These are phyloP conservation scores for Daldinia loculata DNA, from an alignment of 495 filamentous ascomycete species.

Conservation along the genomic window DNA sequence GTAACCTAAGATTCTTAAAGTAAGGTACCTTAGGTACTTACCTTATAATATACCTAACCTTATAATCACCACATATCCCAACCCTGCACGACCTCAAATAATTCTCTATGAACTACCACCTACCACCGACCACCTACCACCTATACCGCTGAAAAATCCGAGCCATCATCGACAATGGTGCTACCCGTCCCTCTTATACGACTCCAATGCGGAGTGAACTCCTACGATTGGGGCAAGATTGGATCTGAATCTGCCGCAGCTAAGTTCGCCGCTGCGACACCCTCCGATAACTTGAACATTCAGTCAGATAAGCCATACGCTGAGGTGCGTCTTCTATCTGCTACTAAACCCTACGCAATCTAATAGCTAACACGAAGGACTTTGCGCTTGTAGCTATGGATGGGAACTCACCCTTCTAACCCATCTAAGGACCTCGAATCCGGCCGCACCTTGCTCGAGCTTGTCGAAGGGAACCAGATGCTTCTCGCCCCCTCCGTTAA, in stretches of 20 bases:
- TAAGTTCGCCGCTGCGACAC: conserved; percentile 79
- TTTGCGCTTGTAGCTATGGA: conserved; percentile 78
- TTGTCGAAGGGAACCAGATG: conserved; percentile 87
- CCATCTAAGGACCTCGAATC: conserved; percentile 89
- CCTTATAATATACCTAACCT: no score
- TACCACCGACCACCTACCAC: background rate
- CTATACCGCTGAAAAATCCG: no score
- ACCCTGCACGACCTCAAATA: background rate
- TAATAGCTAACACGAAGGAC: conserved; percentile 19
- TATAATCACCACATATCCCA: background rate
- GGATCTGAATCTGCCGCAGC: conserved; percentile 82
- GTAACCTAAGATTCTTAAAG: no score
- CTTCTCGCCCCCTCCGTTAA: conserved; percentile 77
- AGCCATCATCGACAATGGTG: conserved; percentile 59
- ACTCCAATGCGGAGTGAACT: conserved; percentile 96
- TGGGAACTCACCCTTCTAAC: conserved; percentile 97
- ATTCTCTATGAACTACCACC: background rate
- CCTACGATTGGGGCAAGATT: conserved; percentile 98
- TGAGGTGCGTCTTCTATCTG: conserved; percentile 65
- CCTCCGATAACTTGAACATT: conserved; percentile 73
- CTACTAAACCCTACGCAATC: background rate
- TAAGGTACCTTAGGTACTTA: no score
- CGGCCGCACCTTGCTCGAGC: conserved; percentile 84
- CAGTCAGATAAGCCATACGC: conserved; percentile 87
- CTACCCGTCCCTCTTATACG: conserved; percentile 82